Percentiles rank a stretch among this genome's conserved stretches.
Conservation (phyloP, 768 basidiomycete genomes). For the Boletus sp. region DNA sequence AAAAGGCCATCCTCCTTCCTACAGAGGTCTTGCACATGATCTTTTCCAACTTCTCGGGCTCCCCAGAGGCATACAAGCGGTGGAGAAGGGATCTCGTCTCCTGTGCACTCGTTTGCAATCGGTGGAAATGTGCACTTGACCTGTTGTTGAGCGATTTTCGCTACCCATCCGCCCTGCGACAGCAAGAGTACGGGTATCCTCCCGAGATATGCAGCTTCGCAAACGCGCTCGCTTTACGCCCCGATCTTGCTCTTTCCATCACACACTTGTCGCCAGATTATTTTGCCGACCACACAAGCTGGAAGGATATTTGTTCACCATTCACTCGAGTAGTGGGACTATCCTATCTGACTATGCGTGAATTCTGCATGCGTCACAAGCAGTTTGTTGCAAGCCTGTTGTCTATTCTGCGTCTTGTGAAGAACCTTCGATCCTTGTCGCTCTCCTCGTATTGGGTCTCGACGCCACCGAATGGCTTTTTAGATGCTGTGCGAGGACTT, state of each 20-base stretch:
- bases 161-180: not conserved
- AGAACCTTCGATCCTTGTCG: not conserved
- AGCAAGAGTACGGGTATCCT: not conserved
- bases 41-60: not conserved
- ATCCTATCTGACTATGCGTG: too few species aligned
- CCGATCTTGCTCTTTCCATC: not conserved
- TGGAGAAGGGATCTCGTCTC: constrained; percentile 1
- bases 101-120: not conserved
- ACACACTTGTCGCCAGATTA: not conserved
- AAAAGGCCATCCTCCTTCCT: not conserved
- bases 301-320: not conserved
- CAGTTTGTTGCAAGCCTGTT: not conserved
- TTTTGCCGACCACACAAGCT: not conserved
- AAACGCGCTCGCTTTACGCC: too few species aligned
- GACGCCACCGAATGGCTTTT: too few species aligned
- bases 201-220: not conserved
- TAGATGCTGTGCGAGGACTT: not conserved
- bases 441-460: not conserved
- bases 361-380: not conserved
- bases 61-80: not conserved
- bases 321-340: too few species aligned
- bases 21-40: not conserved
- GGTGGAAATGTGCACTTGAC: constrained; percentile 1
- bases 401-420: not conserved
- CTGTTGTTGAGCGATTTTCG: not conserved